These are phyloP conservation scores for Sphagnurus paluster DNA, from an alignment of 1,284 basidiomycete genomes.

Conservation along the genomic window DNA sequence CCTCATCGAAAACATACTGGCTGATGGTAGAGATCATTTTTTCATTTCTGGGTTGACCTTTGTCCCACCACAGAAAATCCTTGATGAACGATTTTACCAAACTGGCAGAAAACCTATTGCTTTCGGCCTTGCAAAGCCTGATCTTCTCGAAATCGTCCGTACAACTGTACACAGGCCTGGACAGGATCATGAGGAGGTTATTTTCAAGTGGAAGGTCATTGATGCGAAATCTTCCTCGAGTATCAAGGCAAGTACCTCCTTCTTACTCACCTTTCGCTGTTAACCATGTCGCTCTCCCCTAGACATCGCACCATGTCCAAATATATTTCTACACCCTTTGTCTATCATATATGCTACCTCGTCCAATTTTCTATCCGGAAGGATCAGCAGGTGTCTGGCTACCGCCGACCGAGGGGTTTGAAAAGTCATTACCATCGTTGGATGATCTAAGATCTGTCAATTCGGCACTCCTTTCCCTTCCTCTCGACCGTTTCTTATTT, in stretches of 20 bases:
- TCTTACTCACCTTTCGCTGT: not conserved
- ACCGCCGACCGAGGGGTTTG: slow-evolving; percentile 38
- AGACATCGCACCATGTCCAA: slow-evolving; percentile 54
- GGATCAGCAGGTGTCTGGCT: slow-evolving; percentile 44
- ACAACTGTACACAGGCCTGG: too few relatives aligned
- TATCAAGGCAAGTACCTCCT: slow-evolving; percentile 35
- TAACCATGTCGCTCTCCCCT: not conserved
- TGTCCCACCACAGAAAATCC: slow-evolving; percentile 34
- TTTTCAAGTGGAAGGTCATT: slow-evolving; percentile 50
- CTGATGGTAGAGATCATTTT: slow-evolving; percentile 46
- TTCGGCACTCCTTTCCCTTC: slow-evolving; percentile 35
- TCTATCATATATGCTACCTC: slow-evolving; percentile 37
- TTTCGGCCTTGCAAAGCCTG: slow-evolving; percentile 49
- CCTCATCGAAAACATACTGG: slow-evolving; percentile 40
- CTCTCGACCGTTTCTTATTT: slow-evolving; percentile 41
- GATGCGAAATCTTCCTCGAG: slow-evolving; percentile 48
- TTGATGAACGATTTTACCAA: slow-evolving; percentile 33
- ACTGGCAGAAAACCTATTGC: slow-evolving; percentile 33
- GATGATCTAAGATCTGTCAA: slow-evolving; percentile 37
- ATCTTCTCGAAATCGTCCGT: slow-evolving; percentile 44
- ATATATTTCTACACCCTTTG: slow-evolving; percentile 51
- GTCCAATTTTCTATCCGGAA: slow-evolving; percentile 32
- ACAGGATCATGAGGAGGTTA: too few relatives aligned
- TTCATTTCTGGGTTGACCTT: slow-evolving; percentile 48
- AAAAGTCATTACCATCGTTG: slow-evolving; percentile 27